Evolutionary conservation across 2,329 filamentous ascomycete species (phyloP).

Genomic region (Trichoderma atroviride): DNA sequence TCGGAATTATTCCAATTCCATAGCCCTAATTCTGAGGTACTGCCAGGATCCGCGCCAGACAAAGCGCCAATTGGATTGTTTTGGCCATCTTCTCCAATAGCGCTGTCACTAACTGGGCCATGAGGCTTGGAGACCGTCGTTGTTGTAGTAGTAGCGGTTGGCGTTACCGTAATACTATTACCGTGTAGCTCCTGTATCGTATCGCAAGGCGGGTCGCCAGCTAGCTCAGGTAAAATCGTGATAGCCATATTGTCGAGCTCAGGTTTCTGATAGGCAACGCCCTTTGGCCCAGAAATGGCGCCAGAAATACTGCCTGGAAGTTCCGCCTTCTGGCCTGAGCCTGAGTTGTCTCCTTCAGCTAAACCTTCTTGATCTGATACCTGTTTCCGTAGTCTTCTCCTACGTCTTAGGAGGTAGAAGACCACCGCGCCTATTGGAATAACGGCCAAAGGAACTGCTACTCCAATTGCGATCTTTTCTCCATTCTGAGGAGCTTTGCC

Average conservation of each 20-base stretch:
- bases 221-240: background rate
- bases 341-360: background rate
- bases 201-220: background rate
- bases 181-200: background rate
- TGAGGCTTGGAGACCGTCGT: background rate
- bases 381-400: background rate
- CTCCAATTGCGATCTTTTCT: background rate
- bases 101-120: background rate
- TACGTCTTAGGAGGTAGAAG: background rate
- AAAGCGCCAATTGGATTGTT: background rate
- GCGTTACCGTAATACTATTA: background rate
- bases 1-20: background rate
- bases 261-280: background rate
- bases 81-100: background rate
- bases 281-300: background rate
- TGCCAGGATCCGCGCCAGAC: background rate
- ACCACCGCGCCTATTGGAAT: background rate
- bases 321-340: background rate
- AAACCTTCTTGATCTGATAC: background rate
- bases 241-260: background rate
- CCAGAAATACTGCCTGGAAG: background rate
- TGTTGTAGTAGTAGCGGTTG: background rate
- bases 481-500: background rate
- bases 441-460: background rate
- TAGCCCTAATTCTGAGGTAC: background rate